A percentile compares a stretch with the other conserved stretches of the same genome.
Conservation (phyloP, 2,329 filamentous ascomycete species). For the Claviceps fusiformis region DNA sequence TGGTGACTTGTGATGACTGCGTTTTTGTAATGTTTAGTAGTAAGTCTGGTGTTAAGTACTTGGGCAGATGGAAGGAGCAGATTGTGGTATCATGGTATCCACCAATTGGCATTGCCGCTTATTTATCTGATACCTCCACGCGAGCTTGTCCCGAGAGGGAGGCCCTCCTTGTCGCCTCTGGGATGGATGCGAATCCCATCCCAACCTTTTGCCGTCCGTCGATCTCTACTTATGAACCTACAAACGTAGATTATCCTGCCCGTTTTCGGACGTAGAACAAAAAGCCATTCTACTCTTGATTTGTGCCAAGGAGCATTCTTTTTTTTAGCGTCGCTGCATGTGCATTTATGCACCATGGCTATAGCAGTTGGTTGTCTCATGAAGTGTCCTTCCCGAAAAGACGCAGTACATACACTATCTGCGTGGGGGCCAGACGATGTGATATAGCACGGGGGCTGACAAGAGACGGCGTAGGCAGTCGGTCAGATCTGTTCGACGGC, state of each 20-base stretch:
- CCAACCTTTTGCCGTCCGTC: too few relatives aligned
- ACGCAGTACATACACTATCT: too few relatives aligned
- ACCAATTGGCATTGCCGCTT: background rate
- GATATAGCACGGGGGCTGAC: background rate
- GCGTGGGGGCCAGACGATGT: background rate
- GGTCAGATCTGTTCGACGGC: conserved; percentile 82
- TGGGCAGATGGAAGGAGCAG: background rate
- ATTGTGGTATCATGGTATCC: background rate
- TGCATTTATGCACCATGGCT: background rate
- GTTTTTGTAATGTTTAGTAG: background rate
- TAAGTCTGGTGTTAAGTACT: too few relatives aligned
- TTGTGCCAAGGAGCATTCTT: background rate
- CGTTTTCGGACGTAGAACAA: too few relatives aligned
- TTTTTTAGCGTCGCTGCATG: background rate
- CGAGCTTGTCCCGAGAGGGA: background rate
- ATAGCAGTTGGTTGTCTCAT: background rate
- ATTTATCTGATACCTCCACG: background rate
- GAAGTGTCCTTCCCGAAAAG: background rate
- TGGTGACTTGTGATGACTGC: background rate
- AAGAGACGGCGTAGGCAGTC: conserved; percentile 40
- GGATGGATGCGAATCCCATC: too few relatives aligned
- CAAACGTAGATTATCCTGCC: too few relatives aligned
- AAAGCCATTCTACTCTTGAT: background rate
- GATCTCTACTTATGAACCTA: too few relatives aligned
- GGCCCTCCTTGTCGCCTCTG: background rate